phyloP scores from a whole-genome alignment of 495 filamentous ascomycete genomes.

The Penicillium robsamsonii region DNA sequence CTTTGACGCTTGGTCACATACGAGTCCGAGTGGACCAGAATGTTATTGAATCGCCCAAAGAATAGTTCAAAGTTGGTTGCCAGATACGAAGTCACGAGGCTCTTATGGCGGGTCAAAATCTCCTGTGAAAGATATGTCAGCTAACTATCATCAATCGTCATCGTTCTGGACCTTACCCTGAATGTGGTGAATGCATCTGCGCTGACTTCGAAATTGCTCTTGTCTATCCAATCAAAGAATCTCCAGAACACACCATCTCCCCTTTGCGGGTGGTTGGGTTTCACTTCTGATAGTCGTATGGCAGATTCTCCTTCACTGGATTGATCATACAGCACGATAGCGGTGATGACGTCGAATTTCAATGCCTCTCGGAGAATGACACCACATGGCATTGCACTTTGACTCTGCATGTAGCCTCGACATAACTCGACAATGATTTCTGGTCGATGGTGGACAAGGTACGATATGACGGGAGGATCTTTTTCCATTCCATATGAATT shows the following conservation, averaged over 20 bases:
- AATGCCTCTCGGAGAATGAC: constrained; percentile 87
- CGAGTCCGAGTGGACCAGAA: constrained; percentile 85
- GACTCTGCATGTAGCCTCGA: constrained; percentile 81
- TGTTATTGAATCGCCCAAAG: constrained; percentile 82
- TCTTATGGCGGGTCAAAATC: constrained; percentile 90
- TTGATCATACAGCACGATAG: constrained; percentile 89
- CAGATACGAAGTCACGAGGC: constrained; percentile 80
- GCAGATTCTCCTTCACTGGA: constrained; percentile 58
- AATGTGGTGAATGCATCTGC: constrained; percentile 98
- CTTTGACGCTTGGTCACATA: constrained; percentile 99
- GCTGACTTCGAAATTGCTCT: constrained; percentile 91
- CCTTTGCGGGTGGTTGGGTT: constrained; percentile 62
- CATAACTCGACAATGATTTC: constrained; percentile 87
- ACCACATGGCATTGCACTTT: constrained; percentile 91
- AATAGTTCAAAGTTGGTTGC: constrained; percentile 85
- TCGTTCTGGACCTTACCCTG: constrained; percentile 53
- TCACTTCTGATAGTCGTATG: constrained; percentile 60
- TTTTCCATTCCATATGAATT: constrained; percentile 45
- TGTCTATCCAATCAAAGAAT: constrained; percentile 98
- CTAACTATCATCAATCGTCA: not conserved
- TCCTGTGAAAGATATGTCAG: constrained; percentile 54
- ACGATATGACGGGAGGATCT: constrained; percentile 78
- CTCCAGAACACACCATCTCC: constrained; percentile 89
- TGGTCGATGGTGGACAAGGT: constrained; percentile 78
- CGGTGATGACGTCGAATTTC: constrained; percentile 84